Conservation (phyloP, 768 basidiomycete species). For the Mycena maculata region DNA sequence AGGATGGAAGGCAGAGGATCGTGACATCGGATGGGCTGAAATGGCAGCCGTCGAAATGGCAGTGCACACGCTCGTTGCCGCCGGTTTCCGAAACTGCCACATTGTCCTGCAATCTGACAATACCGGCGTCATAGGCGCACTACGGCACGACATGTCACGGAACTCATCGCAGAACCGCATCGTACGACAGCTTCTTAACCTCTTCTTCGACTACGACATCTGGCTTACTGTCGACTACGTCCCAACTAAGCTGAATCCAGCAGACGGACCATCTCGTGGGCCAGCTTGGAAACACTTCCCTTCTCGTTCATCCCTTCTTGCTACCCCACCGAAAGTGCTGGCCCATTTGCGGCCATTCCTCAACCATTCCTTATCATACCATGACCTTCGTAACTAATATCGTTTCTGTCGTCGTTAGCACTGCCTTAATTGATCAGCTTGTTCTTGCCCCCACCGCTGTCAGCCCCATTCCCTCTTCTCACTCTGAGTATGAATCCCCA, state of each 20-base stretch:
- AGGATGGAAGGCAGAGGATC: constrained; percentile 43
- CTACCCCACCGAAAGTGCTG: neutral
- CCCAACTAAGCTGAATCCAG: neutral
- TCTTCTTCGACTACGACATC: neutral
- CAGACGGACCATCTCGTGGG: neutral
- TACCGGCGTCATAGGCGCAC: constrained; percentile 36
- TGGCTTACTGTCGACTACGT: neutral
- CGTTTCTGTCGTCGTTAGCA: neutral
- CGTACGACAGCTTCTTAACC: neutral
- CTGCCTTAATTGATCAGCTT: neutral
- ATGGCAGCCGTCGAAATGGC: constrained; percentile 55
- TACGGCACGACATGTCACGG: neutral
- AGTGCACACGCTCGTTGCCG: constrained; percentile 43
- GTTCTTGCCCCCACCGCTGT: too few relatives aligned
- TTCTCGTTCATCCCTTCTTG: neutral
- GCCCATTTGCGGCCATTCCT: neutral
- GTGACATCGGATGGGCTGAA: constrained; percentile 56
- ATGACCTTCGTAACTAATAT: neutral
- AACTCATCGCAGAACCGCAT: neutral
- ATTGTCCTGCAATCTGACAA: constrained; percentile 55
- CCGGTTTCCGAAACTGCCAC: constrained; percentile 37
- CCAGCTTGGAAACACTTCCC: neutral
- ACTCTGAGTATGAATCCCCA: too few relatives aligned
- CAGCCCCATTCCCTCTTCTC: too few relatives aligned
- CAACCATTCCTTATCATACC: neutral